Evolutionary conservation across 495 filamentous ascomycete species (phyloP), one percentile per base, ranked within the genome.

Genomic region (Bombardia bombarda): DNA sequence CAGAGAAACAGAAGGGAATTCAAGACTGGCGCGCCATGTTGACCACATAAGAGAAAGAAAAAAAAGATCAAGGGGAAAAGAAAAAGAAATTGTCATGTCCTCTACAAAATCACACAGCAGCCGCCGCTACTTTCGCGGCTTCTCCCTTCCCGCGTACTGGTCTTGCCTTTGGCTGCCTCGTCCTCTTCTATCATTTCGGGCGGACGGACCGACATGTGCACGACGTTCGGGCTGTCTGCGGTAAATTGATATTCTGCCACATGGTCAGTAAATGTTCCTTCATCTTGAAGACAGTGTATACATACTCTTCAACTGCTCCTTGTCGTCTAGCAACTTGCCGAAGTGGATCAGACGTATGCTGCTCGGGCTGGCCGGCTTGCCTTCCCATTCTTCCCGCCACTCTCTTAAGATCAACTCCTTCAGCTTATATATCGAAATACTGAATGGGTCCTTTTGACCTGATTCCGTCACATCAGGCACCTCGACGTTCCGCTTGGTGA

Each of bases 151-250:
- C 80, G 68, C 22, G 60, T 62, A 31, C 70, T 68, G 31, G 74
- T 65, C 65, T 93, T 94, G 25, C 77, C 68, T 19, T 89, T 89
- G 26, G 78, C 78, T 10, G 67, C 65, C 46, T 94, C 89, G 21
- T 61, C 88, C 56, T 95, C 89, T 46, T 95, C 88, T 43, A 90
- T 75, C 45, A 92, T 70, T 48, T 95, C 89, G 61, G 88, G 83
- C 2, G 89, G 89, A 53, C 85, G 84, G 42, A 95, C 76, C 17
- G 86, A 92, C 89, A 95, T 94, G 66, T 95, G 89, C 12, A 95
- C 80, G 39, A 94, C 86, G 52, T 93, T 93, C 19, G 84, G 69
- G 37, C 66, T 53, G 22, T 82, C 84, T 20, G 70, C 62, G 46
- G 73, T 83, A 55, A 95, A 90, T 36, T 77, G 79, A 53, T 84